A percentile compares a stretch with the other conserved stretches of the same genome.
Evolutionary conservation across 257 asterid species (phyloP).

Genomic region (Jacaranda copaia): DNA sequence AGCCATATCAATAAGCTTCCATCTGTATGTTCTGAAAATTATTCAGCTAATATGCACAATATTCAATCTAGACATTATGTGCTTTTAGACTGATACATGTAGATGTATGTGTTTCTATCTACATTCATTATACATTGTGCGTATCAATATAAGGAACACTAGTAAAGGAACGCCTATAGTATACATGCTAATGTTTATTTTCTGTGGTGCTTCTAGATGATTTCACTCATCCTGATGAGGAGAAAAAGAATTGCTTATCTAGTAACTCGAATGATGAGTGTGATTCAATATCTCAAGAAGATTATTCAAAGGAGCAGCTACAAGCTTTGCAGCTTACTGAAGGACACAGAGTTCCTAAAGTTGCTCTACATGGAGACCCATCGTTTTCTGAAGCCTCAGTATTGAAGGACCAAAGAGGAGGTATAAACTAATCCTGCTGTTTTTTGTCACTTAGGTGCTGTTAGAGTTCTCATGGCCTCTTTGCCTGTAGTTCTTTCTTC

Average conservation of each 20-base stretch:
- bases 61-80: slow-evolving; percentile 20
- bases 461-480: slow-evolving; percentile 10
- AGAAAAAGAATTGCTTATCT: slow-evolving; percentile 38
- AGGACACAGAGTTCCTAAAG: slow-evolving; percentile 40
- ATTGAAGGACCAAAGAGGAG: slow-evolving; percentile 49
- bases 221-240: slow-evolving; percentile 75
- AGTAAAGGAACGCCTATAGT: slow-evolving; percentile 6
- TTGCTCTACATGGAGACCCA: slow-evolving; percentile 33
- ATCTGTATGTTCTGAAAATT: neutral
- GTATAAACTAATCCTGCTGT: slow-evolving; percentile 48
- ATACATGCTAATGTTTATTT: slow-evolving; percentile 33
- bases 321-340: slow-evolving; percentile 39
- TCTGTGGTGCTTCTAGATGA: slow-evolving; percentile 70
- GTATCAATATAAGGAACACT: slow-evolving; percentile 2
- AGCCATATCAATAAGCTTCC: neutral
- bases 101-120: neutral
- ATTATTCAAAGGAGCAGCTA: slow-evolving; percentile 39
- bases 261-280: slow-evolving; percentile 39
- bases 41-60: slow-evolving; percentile 26
- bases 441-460: slow-evolving; percentile 24
- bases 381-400: slow-evolving; percentile 35
- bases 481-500: slow-evolving; percentile 10
- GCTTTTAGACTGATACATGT: neutral
- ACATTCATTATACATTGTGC: neutral
- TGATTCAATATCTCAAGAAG: slow-evolving; percentile 49